Evolutionary conservation across 2,329 filamentous ascomycete genomes (phyloP), one percentile per base, ranked within the genome.

Genomic region (Penicillium sp.): DNA sequence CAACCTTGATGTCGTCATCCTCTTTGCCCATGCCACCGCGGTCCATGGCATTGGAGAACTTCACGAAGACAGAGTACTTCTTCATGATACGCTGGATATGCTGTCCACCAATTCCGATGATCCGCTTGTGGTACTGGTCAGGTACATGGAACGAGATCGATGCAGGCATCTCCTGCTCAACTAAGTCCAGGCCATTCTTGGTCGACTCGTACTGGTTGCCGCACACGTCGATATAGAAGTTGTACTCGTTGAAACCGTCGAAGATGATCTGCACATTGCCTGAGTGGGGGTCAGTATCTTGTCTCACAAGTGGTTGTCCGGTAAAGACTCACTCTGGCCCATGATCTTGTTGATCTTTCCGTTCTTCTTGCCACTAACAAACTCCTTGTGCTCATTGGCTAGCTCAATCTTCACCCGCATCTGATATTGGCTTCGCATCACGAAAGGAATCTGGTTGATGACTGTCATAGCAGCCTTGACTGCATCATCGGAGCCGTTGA

Each of bases 301-400:
- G 9, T 29, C 33, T 9, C 64, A 50, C 26, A 32, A 12, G 9
- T 40, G 29, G 2, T 28, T 15, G 32, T 17, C 31, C 61, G 26
- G 12, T 21, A n/a, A 15, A 17, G n/a, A 66, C 76, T 58, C 70
- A 80, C 90, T 96, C 71, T 97, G 91, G 22, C 91, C 93, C 93
- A 98, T 98, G 64, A 98, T 98, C 77, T 98, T 98, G 78, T 98
- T 98, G 72, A 98, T 98, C 75, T 98, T 98, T 71, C 93, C 93
- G 63, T 98, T 98, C 77, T 98, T 98, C 78, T 98, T 98, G 60
- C 93, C 93, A 61, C 90, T 96, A 50, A 98, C 93, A 67, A 98
- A 98, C 66, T 98, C 93, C 71, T 98, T 98, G 76, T 98, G 93
- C 73, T 98, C 93, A 65, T 97, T 97, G 64, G 93, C 93, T 49